A percentile compares a stretch with the other conserved stretches of the same genome.
These are phyloP conservation scores for Ciborinia camelliae DNA, from an alignment of 2,329 filamentous ascomycete genomes.

Conservation along the genomic window DNA sequence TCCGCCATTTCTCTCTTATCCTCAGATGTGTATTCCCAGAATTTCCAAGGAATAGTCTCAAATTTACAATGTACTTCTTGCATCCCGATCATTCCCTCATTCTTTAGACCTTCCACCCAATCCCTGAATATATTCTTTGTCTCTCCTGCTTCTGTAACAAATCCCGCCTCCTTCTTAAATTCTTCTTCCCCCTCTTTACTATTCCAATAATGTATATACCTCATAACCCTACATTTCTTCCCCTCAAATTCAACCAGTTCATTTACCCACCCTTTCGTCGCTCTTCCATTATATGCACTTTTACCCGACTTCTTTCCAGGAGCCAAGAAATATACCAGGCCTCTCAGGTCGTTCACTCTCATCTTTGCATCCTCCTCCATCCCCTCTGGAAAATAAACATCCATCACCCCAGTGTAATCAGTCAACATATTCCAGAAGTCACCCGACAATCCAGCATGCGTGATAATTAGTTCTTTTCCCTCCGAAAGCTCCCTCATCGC, in stretches of 20 bases:
- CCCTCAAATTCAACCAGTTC: background rate
- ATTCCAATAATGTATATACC: background rate
- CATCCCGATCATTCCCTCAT: background rate
- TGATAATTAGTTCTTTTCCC: background rate
- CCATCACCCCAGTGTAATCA: background rate
- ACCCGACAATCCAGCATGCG: background rate
- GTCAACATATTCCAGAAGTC: conserved; percentile 7
- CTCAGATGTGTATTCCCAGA: background rate
- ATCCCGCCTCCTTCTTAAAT: background rate
- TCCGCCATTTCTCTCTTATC: conserved; percentile 2
- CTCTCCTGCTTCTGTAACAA: background rate
- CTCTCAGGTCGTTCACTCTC: background rate
- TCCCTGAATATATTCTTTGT: background rate
- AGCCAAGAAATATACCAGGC: background rate
- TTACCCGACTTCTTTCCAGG: background rate
- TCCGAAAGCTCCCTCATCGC: background rate
- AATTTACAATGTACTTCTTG: background rate
- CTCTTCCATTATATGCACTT: background rate
- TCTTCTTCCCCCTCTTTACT: background rate
- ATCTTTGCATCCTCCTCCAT: background rate
- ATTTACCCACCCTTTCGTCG: background rate
- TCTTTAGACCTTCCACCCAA: background rate
- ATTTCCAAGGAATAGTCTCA: background rate
- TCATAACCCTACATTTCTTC: background rate
- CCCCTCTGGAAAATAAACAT: background rate